These are phyloP conservation scores for Pterocarpus macrocarpus DNA, from an alignment of 306 rosid species.

Conservation along the genomic window DNA sequence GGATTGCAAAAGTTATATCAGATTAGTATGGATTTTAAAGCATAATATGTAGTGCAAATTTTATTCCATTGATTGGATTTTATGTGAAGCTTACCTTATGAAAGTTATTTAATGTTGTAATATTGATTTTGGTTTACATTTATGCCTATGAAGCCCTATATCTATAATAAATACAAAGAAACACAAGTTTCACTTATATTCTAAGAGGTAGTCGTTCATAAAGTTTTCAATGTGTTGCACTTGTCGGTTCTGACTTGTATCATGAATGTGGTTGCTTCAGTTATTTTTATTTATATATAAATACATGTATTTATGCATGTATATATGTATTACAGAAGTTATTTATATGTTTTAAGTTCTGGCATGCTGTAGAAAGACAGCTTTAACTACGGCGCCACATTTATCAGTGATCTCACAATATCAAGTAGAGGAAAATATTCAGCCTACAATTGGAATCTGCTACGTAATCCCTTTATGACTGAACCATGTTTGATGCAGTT, in stretches of 20 bases:
- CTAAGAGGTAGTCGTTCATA: background rate
- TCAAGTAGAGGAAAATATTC: background rate
- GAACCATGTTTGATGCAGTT: slow-evolving; percentile 4
- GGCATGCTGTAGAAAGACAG: slow-evolving; percentile 9
- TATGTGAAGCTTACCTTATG: background rate
- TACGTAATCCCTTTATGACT: background rate
- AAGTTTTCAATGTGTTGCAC: background rate
- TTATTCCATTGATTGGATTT: slow-evolving; percentile 5
- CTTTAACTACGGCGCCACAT: background rate
- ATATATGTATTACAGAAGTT: background rate
- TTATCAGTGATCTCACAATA: background rate
- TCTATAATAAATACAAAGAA: background rate
- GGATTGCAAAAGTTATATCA: slow-evolving; percentile 16
- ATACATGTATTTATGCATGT: no score
- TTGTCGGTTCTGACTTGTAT: background rate
- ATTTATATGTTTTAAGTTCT: background rate
- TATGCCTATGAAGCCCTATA: background rate
- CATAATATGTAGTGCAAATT: slow-evolving; percentile 4
- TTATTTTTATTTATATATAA: background rate
- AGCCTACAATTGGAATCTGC: background rate
- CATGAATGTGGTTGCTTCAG: background rate
- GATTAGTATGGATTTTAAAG: background rate
- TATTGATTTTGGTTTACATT: slow-evolving; percentile 12
- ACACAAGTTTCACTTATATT: background rate
- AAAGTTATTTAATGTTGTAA: background rate